Evolutionary conservation across 306 rosid genomes (phyloP).

Genomic region (Trifolium fragiferum): DNA sequence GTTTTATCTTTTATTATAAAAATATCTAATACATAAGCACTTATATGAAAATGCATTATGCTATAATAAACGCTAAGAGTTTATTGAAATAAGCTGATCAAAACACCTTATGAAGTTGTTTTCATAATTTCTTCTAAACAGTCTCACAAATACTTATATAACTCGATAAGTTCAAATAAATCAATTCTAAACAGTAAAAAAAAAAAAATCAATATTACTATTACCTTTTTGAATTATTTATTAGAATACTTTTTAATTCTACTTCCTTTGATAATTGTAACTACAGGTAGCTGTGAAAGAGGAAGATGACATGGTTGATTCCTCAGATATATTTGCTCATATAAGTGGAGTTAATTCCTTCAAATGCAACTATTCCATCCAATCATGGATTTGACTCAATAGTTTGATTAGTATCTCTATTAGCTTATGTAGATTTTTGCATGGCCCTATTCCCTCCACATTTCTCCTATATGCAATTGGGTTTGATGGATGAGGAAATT

Average conservation of each 20-base stretch:
- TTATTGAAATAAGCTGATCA: too few species aligned
- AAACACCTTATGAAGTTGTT: too few species aligned
- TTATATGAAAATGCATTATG: too few species aligned
- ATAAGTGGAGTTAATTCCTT: slow-evolving; percentile 99
- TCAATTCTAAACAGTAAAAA: background rate
- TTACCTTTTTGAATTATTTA: background rate
- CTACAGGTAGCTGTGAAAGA: slow-evolving; percentile 87
- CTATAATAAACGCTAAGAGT: too few species aligned
- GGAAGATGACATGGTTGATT: slow-evolving; percentile 93
- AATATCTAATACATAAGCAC: too few species aligned
- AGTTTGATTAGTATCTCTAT: slow-evolving; percentile 24
- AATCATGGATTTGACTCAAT: slow-evolving; percentile 76
- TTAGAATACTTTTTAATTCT: slow-evolving; percentile 25
- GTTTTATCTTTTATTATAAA: too few species aligned
- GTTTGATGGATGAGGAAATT: slow-evolving; percentile 46
- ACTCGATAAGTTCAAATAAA: too few species aligned
- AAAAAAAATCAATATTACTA: background rate
- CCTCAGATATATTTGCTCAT: slow-evolving; percentile 93
- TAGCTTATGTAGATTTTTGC: slow-evolving; percentile 60
- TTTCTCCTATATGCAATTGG: slow-evolving; percentile 39
- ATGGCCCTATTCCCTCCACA: slow-evolving; percentile 63
- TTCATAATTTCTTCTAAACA: background rate
- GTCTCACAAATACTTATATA: background rate
- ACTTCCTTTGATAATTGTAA: slow-evolving; percentile 29
- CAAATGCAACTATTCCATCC: slow-evolving; percentile 88